Evolutionary conservation across 345 rosid species (phyloP), one percentile per base, ranked within the genome.

Genomic region (Populus nigra): DNA sequence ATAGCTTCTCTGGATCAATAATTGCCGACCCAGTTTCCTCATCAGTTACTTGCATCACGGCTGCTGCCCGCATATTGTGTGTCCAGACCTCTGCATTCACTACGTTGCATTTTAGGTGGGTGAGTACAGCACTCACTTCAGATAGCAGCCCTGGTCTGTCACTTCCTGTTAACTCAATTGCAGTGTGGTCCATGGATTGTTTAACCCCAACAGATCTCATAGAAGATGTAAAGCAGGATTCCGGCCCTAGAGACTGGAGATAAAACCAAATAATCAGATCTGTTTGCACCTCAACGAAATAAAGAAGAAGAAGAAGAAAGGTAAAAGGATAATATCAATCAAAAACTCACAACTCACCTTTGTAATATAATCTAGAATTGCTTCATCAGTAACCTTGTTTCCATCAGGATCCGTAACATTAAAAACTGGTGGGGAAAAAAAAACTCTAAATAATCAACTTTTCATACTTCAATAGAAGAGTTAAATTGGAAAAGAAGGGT

Each of bases 141-240:
- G 99, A 96, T 9, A 96, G 90, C 35, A 96, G 63, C 8, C 99
- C 99, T 5, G 97, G 97, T 76, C 99, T 82, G 85, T 96, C 99
- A 80, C 88, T 86, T 76, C 98, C 97, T 0, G 90, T 96, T 80
- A 96, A 84, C 89, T 96, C 99, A 15, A 96, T 90, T 47, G 87
- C 88, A 0, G 98, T 92, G 82, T 87, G 88, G 84, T 92, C 97
- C 84, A 81, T 70, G 3, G 92, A 88, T 41, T 88, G 92, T 77
- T 86, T 89, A 72, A 90, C 86, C 80, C 93, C 98, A 68, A 93
- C 89, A 17, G 92, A 84, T 83, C 91, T 90, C 87, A 87, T 75
- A 29, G 96, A 87, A 79, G 93, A 86, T 23, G 86, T 70, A 84
- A 91, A 90, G 82, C 91, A 90, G 35, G 91, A 90, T 80, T 93